Evolutionary conservation across 305 asterid species (phyloP), one percentile per base, ranked within the genome.

Genomic region (Fraxinus sp.): DNA sequence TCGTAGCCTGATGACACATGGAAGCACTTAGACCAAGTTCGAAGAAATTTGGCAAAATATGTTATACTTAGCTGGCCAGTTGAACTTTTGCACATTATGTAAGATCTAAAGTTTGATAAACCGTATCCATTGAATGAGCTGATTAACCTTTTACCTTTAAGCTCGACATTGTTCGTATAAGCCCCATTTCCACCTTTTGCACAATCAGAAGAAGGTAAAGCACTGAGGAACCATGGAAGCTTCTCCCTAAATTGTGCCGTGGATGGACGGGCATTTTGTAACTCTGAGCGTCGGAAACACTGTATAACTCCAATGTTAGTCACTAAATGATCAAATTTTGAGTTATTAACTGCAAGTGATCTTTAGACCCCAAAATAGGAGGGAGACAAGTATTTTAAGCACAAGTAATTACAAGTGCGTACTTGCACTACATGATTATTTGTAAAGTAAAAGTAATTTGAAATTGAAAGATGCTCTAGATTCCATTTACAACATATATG

Each of bases 101-200:
- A 43, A 43, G 55, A 43, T 43, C 55, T 0, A 43, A 46, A 46
- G 18, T 13, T 46, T 13, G 18, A 46, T 46, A 46, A 46, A 13
- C 18, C 1, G 6, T 13, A 46, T 13, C 18, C 18, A 13, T 13
- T 46, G 57, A 24, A 46, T 22, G 33, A 18, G 1, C 14, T 2
- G 72, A 62, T 62, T 18, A 62, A 62, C 30, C 72, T 41, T 84
- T 79, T 77, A 96, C 99, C 98, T 88, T 84, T 81, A 86, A 94
- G 93, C 79, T 96, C 94, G 82, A 96, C 97, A 80, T 85, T 94
- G 89, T 86, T 89, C 26, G 94, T 87, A 86, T 93, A 96, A 59
- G 99, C 98, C 82, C 99, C 98, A 76, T 91, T 93, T 85, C 99
- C 99, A 49, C 96, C 98, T 90, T 96, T 96, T 7, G 99, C 97